Percentiles rank a stretch among this genome's conserved stretches.
Conservation (phyloP, 495 filamentous ascomycete species). For the Rusavskia elegans region DNA sequence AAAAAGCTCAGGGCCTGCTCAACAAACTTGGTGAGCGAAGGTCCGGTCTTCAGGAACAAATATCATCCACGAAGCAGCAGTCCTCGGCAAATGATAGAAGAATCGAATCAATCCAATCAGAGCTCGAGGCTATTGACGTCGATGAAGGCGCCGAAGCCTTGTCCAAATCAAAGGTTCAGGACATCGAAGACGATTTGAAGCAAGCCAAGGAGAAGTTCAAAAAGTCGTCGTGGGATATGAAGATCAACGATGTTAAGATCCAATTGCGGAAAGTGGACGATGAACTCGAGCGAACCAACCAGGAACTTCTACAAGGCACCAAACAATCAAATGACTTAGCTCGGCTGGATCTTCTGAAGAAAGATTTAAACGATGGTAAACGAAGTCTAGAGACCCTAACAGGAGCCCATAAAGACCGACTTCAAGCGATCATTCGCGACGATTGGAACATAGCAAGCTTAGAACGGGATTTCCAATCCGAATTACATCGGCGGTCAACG, state of each 20-base stretch:
- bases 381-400: slow-evolving; percentile 61
- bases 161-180: slow-evolving; percentile 54
- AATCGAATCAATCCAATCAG: slow-evolving; percentile 40
- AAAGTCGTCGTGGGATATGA: slow-evolving; percentile 47
- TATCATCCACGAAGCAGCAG: slow-evolving; percentile 48
- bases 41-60: slow-evolving; percentile 51
- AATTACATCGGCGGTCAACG: slow-evolving; percentile 37
- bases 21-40: slow-evolving; percentile 54
- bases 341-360: slow-evolving; percentile 59
- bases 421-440: slow-evolving; percentile 42
- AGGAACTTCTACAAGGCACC: slow-evolving; percentile 66
- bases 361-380: slow-evolving; percentile 54
- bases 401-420: slow-evolving; percentile 51
- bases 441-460: slow-evolving; percentile 55
- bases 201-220: slow-evolving; percentile 44
- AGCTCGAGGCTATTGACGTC: slow-evolving; percentile 51
- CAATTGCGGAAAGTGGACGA: slow-evolving; percentile 52
- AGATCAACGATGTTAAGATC: slow-evolving; percentile 43
- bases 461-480: slow-evolving; percentile 54
- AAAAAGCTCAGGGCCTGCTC: slow-evolving; percentile 46
- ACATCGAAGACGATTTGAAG: slow-evolving; percentile 45
- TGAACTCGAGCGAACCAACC: slow-evolving; percentile 46
- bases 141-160: slow-evolving; percentile 71
- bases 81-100: slow-evolving; percentile 56
- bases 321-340: slow-evolving; percentile 64